Evolutionary conservation across 192 early-diverging fungal species (phyloP).

Genomic region (Chytriomyces confervae): DNA sequence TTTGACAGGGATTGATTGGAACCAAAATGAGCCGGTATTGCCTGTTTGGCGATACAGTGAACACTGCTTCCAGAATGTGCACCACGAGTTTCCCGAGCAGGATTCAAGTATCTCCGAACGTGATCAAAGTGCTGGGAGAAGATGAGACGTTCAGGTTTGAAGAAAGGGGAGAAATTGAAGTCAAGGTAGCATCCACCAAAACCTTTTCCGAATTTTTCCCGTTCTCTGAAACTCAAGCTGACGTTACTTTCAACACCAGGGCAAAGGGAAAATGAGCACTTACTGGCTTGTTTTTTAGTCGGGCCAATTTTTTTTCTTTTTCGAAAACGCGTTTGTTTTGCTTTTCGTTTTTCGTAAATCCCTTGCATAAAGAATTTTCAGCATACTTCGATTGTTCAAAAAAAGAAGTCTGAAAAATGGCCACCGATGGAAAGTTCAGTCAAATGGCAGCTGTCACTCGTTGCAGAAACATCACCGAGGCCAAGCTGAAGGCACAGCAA

Average conservation of each 20-base stretch:
- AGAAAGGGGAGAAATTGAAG: slow-evolving; percentile 43
- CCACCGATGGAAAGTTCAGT: neutral
- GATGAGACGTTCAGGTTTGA: slow-evolving; percentile 35
- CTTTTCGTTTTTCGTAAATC: too few species aligned
- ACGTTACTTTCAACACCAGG: slow-evolving; percentile 2
- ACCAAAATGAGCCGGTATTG: slow-evolving; percentile 53
- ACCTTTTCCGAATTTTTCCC: neutral
- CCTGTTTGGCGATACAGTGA: slow-evolving; percentile 52
- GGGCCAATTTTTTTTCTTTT: too few species aligned
- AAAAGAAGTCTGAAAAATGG: neutral
- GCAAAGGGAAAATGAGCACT: slow-evolving; percentile 49
- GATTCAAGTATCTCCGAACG: slow-evolving; percentile 43
- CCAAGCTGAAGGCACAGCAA: slow-evolving; percentile 33
- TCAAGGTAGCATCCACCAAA: slow-evolving; percentile 16
- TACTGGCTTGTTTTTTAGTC: slow-evolving; percentile 37
- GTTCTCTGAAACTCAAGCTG: neutral
- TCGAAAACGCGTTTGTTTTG: too few species aligned
- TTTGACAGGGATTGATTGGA: slow-evolving; percentile 47
- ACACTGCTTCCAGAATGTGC: slow-evolving; percentile 47
- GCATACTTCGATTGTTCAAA: neutral
- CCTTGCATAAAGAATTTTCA: too few species aligned
- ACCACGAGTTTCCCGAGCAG: slow-evolving; percentile 30
- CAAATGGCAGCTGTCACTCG: slow-evolving; percentile 20
- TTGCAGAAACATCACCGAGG: slow-evolving; percentile 26
- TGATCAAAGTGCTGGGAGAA: slow-evolving; percentile 28